phyloP scores from a whole-genome alignment of 352 stramenopile genomes.

The Saprolegnia parasitica region DNA sequence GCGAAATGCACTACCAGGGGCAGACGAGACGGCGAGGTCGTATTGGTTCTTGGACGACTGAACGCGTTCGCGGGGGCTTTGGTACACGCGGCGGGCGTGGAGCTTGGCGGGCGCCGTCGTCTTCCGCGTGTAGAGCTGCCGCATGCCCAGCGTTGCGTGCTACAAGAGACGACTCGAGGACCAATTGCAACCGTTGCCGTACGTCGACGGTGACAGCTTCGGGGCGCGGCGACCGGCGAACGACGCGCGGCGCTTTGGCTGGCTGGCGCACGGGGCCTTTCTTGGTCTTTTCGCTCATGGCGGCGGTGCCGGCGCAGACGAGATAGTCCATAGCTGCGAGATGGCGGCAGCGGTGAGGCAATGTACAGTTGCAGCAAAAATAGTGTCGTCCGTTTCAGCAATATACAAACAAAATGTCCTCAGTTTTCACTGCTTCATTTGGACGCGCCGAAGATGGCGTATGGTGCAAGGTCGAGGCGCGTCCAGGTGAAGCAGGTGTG shows the following conservation, averaged over 20 bases:
- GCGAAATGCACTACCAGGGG: too few species aligned
- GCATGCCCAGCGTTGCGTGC: neutral
- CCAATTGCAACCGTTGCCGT: neutral
- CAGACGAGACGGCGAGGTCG: neutral
- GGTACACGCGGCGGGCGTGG: conserved; percentile 17
- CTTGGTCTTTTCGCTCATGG: neutral
- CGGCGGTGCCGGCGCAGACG: neutral
- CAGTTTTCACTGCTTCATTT: too few species aligned
- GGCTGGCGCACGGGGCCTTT: neutral
- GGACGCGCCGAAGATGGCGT: too few species aligned
- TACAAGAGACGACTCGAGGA: neutral
- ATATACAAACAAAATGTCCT: too few species aligned
- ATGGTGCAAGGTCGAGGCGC: too few species aligned
- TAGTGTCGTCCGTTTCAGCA: neutral
- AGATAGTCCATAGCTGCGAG: neutral
- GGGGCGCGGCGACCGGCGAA: conserved; percentile 11
- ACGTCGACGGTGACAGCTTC: neutral
- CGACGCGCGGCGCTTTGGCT: neutral
- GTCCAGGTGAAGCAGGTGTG: too few species aligned
- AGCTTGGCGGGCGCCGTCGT: neutral
- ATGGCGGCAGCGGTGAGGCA: neutral
- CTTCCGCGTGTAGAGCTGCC: neutral
- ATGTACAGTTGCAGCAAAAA: neutral
- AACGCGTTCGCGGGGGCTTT: conserved; percentile 4
- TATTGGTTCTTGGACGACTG: neutral